Conservation (phyloP, 1,139 yeast genomes). For the Pichia sp. region DNA sequence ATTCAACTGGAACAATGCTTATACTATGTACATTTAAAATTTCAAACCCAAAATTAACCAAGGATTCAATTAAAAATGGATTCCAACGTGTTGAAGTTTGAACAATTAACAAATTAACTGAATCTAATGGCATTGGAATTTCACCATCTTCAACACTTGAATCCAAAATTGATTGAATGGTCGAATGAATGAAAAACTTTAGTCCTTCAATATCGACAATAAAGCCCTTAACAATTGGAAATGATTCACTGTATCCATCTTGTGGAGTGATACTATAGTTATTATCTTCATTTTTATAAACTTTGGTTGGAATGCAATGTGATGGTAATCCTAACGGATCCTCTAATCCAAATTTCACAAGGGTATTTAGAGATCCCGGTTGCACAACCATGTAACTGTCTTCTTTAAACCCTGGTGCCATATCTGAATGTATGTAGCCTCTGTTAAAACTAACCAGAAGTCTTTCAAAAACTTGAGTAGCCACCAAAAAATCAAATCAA, state of each 20-base stretch:
- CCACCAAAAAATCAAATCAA: not conserved
- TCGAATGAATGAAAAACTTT: slow-evolving; percentile 55
- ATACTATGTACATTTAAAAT: slow-evolving; percentile 67
- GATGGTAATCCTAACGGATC: slow-evolving; percentile 78
- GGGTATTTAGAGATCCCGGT: slow-evolving; percentile 73
- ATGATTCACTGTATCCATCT: slow-evolving; percentile 34
- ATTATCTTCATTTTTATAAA: slow-evolving; percentile 45
- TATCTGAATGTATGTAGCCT: not conserved
- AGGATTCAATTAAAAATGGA: slow-evolving; percentile 54
- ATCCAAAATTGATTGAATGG: slow-evolving; percentile 51
- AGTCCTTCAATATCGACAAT: slow-evolving; percentile 67
- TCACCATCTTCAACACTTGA: slow-evolving; percentile 42
- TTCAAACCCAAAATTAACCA: slow-evolving; percentile 75
- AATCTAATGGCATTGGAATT: slow-evolving; percentile 30
- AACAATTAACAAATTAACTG: slow-evolving; percentile 52
- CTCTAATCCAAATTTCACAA: slow-evolving; percentile 74
- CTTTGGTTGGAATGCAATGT: slow-evolving; percentile 66
- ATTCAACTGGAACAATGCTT: slow-evolving; percentile 58
- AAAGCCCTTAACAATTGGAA: slow-evolving; percentile 62
- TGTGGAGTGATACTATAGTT: slow-evolving; percentile 1
- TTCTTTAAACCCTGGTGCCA: slow-evolving; percentile 37
- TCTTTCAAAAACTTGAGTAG: too few relatives aligned
- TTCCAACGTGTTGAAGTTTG: slow-evolving; percentile 64
- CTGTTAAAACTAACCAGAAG: not conserved
- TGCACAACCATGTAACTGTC: slow-evolving; percentile 52